These are phyloP conservation scores for Aspergillus taichungensis DNA, from an alignment of 495 filamentous ascomycete genomes.

Conservation along the genomic window DNA sequence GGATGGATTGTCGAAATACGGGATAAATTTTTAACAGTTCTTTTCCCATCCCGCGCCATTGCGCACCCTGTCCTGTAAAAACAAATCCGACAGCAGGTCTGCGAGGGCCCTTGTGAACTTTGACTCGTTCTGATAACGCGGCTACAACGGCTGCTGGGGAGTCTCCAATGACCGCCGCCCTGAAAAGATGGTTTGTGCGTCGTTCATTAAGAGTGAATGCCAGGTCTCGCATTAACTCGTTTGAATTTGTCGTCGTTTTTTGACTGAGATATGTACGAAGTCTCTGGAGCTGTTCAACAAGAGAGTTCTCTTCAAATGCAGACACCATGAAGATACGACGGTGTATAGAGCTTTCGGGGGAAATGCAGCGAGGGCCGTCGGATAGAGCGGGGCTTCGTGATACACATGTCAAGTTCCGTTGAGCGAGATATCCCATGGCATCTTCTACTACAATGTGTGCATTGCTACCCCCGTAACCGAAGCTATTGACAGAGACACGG, in stretches of 20 bases:
- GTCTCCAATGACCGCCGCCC: slow-evolving; percentile 8
- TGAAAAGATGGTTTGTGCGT: slow-evolving; percentile 17
- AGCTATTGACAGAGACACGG: slow-evolving; percentile 27
- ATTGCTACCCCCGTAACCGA: slow-evolving; percentile 34
- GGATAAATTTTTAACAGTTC: not conserved
- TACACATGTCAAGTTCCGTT: not conserved
- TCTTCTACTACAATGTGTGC: slow-evolving; percentile 34
- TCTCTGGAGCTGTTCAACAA: slow-evolving; percentile 1
- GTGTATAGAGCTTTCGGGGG: not conserved
- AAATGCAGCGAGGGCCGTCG: not conserved
- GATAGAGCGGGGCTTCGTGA: no score
- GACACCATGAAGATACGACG: slow-evolving; percentile 18
- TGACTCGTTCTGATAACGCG: not conserved
- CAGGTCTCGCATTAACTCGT: slow-evolving; percentile 14
- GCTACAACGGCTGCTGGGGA: slow-evolving; percentile 2
- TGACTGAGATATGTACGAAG: slow-evolving; percentile 7
- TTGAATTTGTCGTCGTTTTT: not conserved
- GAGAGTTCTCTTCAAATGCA: slow-evolving; percentile 14
- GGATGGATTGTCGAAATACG: not conserved
- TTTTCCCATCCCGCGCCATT: slow-evolving; percentile 3
- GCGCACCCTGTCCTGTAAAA: slow-evolving; percentile 5
- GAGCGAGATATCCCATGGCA: slow-evolving; percentile 6
- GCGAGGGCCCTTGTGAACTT: no score
- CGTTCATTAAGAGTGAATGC: slow-evolving; percentile 23
- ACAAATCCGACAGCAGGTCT: not conserved